These are phyloP conservation scores for Fusarium sp. DNA, from an alignment of 2,329 filamentous ascomycete species.

Conservation along the genomic window DNA sequence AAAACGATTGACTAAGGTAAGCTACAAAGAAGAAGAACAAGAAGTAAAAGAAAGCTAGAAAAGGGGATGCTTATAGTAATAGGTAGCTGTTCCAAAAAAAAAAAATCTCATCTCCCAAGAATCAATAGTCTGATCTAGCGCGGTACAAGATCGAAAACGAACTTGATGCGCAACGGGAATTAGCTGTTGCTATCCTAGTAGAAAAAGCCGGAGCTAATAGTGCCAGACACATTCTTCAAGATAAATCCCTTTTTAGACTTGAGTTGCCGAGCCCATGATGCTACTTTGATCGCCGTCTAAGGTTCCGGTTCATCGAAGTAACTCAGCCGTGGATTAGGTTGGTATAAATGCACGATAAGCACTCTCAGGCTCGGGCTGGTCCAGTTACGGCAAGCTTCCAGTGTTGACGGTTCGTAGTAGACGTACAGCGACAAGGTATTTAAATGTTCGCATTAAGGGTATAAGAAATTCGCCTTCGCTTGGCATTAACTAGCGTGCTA, in stretches of 20 bases:
- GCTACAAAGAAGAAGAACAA: neutral
- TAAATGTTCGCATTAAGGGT: neutral
- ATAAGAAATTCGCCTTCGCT: neutral
- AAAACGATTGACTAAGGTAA: neutral
- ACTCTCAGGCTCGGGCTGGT: too few relatives aligned
- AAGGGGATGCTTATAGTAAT: neutral
- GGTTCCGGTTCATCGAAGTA: too few relatives aligned
- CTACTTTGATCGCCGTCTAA: too few relatives aligned
- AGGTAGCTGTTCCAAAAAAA: neutral
- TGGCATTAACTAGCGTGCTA: rapidly evolving
- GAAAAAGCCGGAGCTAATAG: neutral
- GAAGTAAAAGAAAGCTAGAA: neutral
- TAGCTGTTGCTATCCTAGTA: neutral
- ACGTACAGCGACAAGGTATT: too few relatives aligned
- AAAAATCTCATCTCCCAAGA: neutral
- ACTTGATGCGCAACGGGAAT: neutral
- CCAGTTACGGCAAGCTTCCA: too few relatives aligned
- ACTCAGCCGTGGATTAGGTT: too few relatives aligned
- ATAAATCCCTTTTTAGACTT: too few relatives aligned
- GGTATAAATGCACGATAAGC: too few relatives aligned
- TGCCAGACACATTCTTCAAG: too few relatives aligned
- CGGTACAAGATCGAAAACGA: neutral
- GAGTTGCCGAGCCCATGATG: too few relatives aligned
- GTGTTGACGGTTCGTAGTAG: too few relatives aligned
- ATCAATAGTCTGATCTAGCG: neutral